Base-by-base conservation (phyloP, 1,139 yeast genomes). In the Debaryomyces fabryi region DNA sequence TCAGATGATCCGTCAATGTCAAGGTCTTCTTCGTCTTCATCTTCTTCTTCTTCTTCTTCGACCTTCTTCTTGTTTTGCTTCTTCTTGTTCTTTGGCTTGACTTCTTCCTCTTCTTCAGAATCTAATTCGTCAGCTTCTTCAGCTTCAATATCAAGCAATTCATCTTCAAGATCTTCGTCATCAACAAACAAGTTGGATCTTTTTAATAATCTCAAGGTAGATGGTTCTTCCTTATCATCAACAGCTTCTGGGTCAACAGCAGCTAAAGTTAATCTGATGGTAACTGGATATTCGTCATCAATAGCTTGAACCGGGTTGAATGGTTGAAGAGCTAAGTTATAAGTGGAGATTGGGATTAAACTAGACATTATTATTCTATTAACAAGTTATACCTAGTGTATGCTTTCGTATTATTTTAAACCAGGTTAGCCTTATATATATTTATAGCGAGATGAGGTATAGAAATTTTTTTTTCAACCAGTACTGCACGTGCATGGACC, bases 221-320 rank as follows among this genome's bases (percentile, higher is more conserved):
- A 85, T 57, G 98, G 98, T 59, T 79, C 83, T 58, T 79, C 85
- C 63, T 88, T 88, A 64, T 88, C 95, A 62, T 88, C 90, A 52
- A 83, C 81, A 38, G 87, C 75, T 64, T 83, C 88, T 54, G 97
- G 96, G 72, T 93, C 97, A 63, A 93, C 79, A 51, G 99, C 96
- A 58, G 97, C 99, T 81, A 93, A 82, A 50, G 98, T 92, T 64
- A 93, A 70, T 72, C 96, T 88, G 59, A 93, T 83, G 56, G 97
- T 86, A 57, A 88, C 86, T 47, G 97, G 97, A 67, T 84, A 85
- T 53, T 88, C 96, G 50, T 85, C 87, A 58, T 86, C 88, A 64
- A 88, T 83, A 55, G 97, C 96, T 52, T 92, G 91, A 45, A 84
- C 83, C 57, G 97, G 96, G 58, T 81, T 74, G 65, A 87, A 93